A percentile compares a stretch with the other conserved stretches of the same genome.
These are phyloP conservation scores for Cryphonectria naterciae DNA, from an alignment of 2,329 filamentous ascomycete species.

Conservation along the genomic window DNA sequence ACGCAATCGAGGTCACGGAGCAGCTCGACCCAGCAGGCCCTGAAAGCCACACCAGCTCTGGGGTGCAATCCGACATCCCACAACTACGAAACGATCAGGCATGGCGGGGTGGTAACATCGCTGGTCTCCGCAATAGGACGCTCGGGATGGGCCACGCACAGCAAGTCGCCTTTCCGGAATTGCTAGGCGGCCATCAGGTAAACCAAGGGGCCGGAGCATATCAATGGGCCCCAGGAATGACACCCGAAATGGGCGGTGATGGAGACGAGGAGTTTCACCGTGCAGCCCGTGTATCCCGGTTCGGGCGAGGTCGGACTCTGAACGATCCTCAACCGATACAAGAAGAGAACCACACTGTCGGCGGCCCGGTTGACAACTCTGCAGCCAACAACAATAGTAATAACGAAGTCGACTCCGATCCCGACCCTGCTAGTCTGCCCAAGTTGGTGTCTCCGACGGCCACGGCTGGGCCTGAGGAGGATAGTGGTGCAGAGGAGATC, in stretches of 20 bases:
- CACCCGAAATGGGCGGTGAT: background rate
- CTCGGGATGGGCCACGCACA: background rate
- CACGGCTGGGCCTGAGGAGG: background rate
- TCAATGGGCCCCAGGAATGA: background rate
- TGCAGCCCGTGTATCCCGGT: background rate
- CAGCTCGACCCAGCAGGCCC: background rate
- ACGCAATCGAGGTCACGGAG: background rate
- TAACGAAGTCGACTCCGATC: background rate
- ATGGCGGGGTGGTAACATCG: slow-evolving; percentile 9
- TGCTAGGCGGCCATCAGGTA: no score
- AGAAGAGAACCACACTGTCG: background rate
- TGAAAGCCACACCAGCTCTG: background rate
- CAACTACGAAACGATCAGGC: background rate
- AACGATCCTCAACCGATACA: background rate
- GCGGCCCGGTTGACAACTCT: background rate
- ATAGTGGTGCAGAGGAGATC: slow-evolving; percentile 9
- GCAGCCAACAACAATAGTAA: background rate
- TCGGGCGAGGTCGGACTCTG: slow-evolving; percentile 19
- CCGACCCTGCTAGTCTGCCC: background rate
- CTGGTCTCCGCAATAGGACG: background rate
- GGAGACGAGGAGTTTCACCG: background rate
- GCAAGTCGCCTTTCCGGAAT: no score
- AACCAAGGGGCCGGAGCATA: background rate
- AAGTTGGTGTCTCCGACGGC: no score
- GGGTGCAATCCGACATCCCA: background rate